These are phyloP conservation scores for Exserohilum turcica DNA, from an alignment of 2,329 filamentous ascomycete genomes.

Conservation along the genomic window DNA sequence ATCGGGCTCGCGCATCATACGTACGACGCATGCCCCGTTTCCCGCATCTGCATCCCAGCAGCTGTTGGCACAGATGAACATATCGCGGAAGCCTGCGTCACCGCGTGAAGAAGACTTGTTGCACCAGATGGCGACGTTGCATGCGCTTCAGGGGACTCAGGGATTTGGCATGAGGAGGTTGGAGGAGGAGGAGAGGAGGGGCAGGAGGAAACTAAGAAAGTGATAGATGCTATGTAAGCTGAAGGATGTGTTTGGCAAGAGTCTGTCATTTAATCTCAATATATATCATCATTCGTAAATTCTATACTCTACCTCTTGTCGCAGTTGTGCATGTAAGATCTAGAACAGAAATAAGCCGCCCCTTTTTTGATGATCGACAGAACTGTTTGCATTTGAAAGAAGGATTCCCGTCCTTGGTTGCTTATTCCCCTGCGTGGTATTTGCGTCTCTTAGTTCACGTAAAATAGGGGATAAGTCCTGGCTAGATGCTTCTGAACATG, in stretches of 20 bases:
- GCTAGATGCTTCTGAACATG: background rate
- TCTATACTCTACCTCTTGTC: too few relatives aligned
- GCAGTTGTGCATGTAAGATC: too few relatives aligned
- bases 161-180: background rate
- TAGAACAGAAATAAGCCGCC: too few relatives aligned
- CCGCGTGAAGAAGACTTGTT: slow-evolving; percentile 16
- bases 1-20: background rate
- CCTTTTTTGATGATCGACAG: too few relatives aligned
- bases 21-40: background rate
- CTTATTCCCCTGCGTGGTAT: too few relatives aligned
- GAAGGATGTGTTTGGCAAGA: background rate
- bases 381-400: too few relatives aligned
- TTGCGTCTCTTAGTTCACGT: too few relatives aligned
- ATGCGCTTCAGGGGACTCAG: slow-evolving; percentile 4
- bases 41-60: background rate
- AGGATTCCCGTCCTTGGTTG: background rate
- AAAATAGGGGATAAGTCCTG: background rate
- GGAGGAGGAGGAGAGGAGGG: background rate
- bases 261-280: too few relatives aligned
- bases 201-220: background rate
- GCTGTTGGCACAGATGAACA: background rate
- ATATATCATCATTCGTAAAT: too few relatives aligned
- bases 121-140: slow-evolving; percentile 9
- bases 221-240: background rate
- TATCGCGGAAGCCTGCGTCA: slow-evolving; percentile 17